Evolutionary conservation across 1,139 yeast species (phyloP).

Genomic region (Nakaseomyces delphensis): DNA sequence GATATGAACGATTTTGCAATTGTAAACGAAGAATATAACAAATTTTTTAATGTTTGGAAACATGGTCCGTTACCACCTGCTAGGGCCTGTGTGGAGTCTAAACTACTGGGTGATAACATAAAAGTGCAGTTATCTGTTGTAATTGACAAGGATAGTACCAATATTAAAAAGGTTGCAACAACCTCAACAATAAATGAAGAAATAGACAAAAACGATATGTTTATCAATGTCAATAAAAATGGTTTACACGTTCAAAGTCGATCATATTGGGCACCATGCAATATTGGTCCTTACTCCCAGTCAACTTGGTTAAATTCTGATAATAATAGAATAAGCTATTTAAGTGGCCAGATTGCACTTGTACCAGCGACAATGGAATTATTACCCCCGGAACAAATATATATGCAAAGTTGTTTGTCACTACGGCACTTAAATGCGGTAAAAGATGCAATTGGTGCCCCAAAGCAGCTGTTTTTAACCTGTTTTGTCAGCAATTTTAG

Average conservation of each 20-base stretch:
- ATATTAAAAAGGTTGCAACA: constrained; percentile 2
- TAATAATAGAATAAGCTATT: constrained; percentile 42
- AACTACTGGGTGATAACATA: constrained; percentile 32
- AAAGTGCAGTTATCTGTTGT: constrained; percentile 53
- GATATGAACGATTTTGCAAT: constrained; percentile 56
- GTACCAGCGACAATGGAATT: constrained; percentile 62
- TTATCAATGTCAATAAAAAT: constrained; percentile 32
- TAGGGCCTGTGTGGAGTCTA: constrained; percentile 69
- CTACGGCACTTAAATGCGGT: constrained; percentile 70
- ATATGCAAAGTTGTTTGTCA: constrained; percentile 44
- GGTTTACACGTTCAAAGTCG: constrained; percentile 88
- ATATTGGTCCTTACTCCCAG: constrained; percentile 96
- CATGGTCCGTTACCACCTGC: constrained; percentile 68
- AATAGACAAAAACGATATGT: constrained; percentile 15
- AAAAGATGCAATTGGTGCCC: constrained; percentile 44
- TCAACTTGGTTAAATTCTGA: constrained; percentile 44
- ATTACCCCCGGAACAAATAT: constrained; percentile 18
- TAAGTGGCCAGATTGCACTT: constrained; percentile 93
- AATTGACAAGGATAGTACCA: constrained; percentile 27
- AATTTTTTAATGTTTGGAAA: constrained; percentile 37
- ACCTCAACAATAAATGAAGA: constrained; percentile 2
- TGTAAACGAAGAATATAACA: constrained; percentile 53
- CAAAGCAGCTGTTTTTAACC: constrained; percentile 39
- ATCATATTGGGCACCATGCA: constrained; percentile 97
- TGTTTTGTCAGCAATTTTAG: constrained; percentile 43